phyloP scores from a whole-genome alignment of 768 basidiomycete genomes.

The Collybia nuda region DNA sequence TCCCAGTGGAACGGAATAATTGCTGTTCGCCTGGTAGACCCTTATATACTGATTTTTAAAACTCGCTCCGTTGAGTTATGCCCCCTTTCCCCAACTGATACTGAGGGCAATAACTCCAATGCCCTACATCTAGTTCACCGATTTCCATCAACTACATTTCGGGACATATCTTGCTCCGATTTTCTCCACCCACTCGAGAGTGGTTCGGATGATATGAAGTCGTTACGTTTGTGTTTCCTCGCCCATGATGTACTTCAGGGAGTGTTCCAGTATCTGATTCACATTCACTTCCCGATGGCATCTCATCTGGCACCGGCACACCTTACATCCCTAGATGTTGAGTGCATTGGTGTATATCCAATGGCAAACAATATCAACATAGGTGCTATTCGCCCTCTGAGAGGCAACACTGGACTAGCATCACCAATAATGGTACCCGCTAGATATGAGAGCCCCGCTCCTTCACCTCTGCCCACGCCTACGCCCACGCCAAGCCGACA shows the following conservation, averaged over 20 bases:
- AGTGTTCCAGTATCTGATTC: slow-evolving; percentile 47
- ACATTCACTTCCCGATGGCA: slow-evolving; percentile 16
- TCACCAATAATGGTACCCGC: no score
- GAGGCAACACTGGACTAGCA: no score
- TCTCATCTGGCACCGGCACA: slow-evolving; percentile 7
- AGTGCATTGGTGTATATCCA: slow-evolving; percentile 41
- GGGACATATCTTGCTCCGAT: slow-evolving; percentile 42
- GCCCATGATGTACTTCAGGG: slow-evolving; percentile 47
- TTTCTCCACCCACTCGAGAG: slow-evolving; percentile 5
- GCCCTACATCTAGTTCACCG: slow-evolving; percentile 15
- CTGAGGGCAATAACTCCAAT: background rate
- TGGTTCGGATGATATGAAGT: slow-evolving; percentile 11
- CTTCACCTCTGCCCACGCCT: slow-evolving; percentile 13
- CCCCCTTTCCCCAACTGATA: slow-evolving; percentile 17
- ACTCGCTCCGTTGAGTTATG: slow-evolving; percentile 50
- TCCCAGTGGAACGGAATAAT: slow-evolving; percentile 41
- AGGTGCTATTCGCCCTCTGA: slow-evolving; percentile 8
- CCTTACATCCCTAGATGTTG: slow-evolving; percentile 34
- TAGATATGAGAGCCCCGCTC: background rate
- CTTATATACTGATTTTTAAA: slow-evolving; percentile 52
- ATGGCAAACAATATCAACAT: slow-evolving; percentile 28
- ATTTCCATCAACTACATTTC: slow-evolving; percentile 34
- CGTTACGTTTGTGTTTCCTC: slow-evolving; percentile 36
- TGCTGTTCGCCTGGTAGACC: slow-evolving; percentile 43
- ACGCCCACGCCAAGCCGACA: slow-evolving; percentile 5